Evolutionary conservation across 768 basidiomycete genomes (phyloP).

Genomic region (Lactifluus volemus): DNA sequence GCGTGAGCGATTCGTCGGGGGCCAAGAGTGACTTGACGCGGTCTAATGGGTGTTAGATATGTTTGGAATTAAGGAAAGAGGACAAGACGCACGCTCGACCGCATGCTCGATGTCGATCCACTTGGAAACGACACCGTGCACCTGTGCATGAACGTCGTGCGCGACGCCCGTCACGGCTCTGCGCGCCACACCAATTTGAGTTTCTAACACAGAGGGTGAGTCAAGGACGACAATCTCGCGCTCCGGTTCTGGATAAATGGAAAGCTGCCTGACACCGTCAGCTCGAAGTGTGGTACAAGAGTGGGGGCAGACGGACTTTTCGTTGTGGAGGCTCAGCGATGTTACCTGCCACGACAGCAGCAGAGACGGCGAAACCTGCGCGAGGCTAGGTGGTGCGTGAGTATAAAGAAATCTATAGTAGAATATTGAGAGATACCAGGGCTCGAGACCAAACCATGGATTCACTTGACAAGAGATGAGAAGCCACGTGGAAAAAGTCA

Average conservation of each 20-base stretch:
- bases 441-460: conserved; percentile 15
- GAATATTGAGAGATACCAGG: neutral
- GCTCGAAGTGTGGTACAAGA: neutral
- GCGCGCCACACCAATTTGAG: conserved; percentile 64
- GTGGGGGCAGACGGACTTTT: conserved; percentile 2
- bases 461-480: too few species aligned
- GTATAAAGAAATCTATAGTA: neutral
- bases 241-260: conserved; percentile 67
- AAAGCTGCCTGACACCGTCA: conserved; percentile 41
- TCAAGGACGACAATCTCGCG: conserved; percentile 65
- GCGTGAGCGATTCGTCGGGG: conserved; percentile 73
- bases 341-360: neutral
- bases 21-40: conserved; percentile 79
- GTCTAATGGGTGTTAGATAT: conserved; percentile 32
- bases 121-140: conserved; percentile 63
- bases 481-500: neutral
- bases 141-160: conserved; percentile 47
- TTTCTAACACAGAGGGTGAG: conserved; percentile 64
- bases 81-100: conserved; percentile 62
- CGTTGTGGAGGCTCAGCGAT: conserved; percentile 1
- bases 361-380: neutral
- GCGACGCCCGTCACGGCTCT: conserved; percentile 49
- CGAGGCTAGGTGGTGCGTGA: neutral
- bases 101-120: conserved; percentile 85
- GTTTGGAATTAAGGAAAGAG: neutral